phyloP scores from a whole-genome alignment of 805 yeast species.

The Kurtzmaniella cleridarum region DNA sequence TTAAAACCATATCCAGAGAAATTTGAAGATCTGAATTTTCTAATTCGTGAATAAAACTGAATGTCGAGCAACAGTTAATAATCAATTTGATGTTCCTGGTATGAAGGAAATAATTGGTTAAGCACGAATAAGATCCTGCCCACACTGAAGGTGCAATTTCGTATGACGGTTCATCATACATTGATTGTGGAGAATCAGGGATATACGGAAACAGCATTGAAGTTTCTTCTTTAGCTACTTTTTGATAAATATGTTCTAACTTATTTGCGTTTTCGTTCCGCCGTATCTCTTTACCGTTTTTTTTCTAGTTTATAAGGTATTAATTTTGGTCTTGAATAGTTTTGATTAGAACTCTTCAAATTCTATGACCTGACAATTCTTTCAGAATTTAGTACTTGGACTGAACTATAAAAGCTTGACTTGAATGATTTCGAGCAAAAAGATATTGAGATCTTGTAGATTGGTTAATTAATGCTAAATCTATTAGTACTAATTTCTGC shows the following conservation, averaged over 20 bases:
- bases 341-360: no score
- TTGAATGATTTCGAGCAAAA: no score
- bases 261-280: not conserved
- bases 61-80: conserved; percentile 33
- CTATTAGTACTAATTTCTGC: no score
- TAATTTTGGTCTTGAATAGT: no score
- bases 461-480: no score
- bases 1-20: conserved; percentile 32
- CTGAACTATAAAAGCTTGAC: no score
- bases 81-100: conserved; percentile 28
- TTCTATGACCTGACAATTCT: no score
- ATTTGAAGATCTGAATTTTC: conserved; percentile 16
- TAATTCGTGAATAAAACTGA: conserved; percentile 22
- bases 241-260: not conserved
- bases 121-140: conserved; percentile 17
- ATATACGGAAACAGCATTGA: not conserved
- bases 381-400: no score
- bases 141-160: conserved; percentile 26
- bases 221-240: no score
- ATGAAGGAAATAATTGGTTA: conserved; percentile 12
- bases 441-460: no score
- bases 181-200: conserved; percentile 3
- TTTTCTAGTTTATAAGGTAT: no score
- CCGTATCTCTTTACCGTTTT: no score
- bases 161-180: conserved; percentile 4